These are phyloP conservation scores for Gracilariopsis chorda DNA, from an alignment of 23 red algal species.

Conservation along the genomic window DNA sequence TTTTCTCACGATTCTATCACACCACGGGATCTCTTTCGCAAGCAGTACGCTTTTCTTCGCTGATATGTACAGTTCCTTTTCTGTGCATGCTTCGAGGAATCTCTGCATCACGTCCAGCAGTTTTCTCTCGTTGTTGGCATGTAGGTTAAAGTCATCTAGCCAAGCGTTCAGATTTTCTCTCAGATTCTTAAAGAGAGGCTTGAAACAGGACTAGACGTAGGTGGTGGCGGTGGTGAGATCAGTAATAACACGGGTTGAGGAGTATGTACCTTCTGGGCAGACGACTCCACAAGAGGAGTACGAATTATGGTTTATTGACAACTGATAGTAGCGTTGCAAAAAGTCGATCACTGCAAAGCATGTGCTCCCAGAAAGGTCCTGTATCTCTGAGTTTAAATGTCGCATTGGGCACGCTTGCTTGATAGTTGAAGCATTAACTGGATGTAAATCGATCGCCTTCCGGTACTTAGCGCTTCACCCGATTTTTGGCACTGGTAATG, in stretches of 20 bases:
- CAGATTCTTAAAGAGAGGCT: not conserved
- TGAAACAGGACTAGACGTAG: not conserved
- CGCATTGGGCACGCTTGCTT: not conserved
- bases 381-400: not conserved
- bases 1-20: not conserved
- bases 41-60: not conserved
- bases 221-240: not conserved
- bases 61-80: not conserved
- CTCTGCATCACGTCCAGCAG: not conserved
- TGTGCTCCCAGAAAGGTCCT: not conserved
- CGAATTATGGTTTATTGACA: not conserved
- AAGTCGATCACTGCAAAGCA: not conserved
- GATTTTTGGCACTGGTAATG: not conserved
- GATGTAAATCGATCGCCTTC: not conserved
- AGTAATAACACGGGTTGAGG: not conserved
- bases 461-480: not conserved
- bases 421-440: constrained; percentile 5
- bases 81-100: not conserved
- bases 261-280: not conserved
- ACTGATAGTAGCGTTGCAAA: not conserved
- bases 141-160: not conserved
- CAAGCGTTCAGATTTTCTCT: not conserved
- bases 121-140: not conserved
- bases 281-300: not conserved
- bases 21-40: not conserved